Base-by-base conservation (phyloP, 345 rosid species). In the Pugionium cornutum region DNA sequence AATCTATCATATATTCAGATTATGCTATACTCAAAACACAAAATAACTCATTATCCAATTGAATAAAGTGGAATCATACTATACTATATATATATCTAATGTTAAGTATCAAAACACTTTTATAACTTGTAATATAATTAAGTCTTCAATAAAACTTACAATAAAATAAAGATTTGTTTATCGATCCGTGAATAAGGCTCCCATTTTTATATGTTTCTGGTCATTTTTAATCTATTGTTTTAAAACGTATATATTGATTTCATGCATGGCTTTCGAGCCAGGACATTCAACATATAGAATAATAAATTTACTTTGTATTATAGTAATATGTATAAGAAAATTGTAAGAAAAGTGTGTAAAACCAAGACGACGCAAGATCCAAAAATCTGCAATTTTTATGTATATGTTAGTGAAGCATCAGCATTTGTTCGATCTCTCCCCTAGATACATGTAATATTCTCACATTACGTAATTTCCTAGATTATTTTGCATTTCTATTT, bases 361-460 rank as follows among this genome's bases (percentile, higher is more conserved):
- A 65, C 67, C 76, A 58, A 73, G 76, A 73, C 43, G 64, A 73
- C 76, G 67, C 76, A 73, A 66, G 71, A 73, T 73, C 76, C 72
- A 52, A 73, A 18, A 65, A 73, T 73, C 67, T 72, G 76, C 71
- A 65, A 65, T 67, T 72, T 72, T 58, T 53, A 66, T 58, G 66
- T 66, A 71, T 66, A 72, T 65, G 66, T 72, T 72, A 72, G 70
- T 42, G 76, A 72, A 64, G 48, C 49, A 49, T 64, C 53, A 72
- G 67, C 72, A 66, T 44, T 73, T 73, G 67, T 66, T 73, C 67
- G 62, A 73, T 66, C 48, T 52, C 28, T 9, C 30, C 64, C 47
- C 53, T 56, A 26, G 54, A 50, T 42, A 58, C 62, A 18, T 18
- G 18, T 18, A 18, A 18, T 18, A 18, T 32, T 57, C 32, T 64